phyloP scores from a whole-genome alignment of 2,329 filamentous ascomycete species.

The Fusarium nisikadoi region DNA sequence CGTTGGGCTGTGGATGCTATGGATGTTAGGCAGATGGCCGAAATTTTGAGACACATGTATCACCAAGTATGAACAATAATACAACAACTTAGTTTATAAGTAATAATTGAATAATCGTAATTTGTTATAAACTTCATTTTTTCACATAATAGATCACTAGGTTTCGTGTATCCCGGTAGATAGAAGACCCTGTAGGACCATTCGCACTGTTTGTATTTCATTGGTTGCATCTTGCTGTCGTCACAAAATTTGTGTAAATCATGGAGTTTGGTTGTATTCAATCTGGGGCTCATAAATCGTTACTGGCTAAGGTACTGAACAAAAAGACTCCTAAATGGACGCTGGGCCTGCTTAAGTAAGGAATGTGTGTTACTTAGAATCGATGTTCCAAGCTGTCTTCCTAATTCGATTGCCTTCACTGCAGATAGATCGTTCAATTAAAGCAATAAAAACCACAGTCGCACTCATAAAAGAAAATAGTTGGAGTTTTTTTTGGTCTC shows the following conservation, averaged over 20 bases:
- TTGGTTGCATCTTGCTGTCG: neutral
- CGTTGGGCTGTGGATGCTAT: conserved; percentile 1
- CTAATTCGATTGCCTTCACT: neutral
- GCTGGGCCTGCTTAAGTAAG: neutral
- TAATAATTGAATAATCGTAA: neutral
- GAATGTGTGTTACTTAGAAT: neutral
- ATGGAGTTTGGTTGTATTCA: neutral
- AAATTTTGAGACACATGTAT: neutral
- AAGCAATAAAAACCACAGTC: neutral
- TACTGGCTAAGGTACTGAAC: neutral
- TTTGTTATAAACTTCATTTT: neutral
- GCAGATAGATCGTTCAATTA: neutral
- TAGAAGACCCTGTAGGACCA: neutral
- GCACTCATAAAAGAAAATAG: too few relatives aligned
- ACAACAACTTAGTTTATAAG: neutral
- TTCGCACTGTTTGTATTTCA: neutral
- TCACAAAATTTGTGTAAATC: neutral
- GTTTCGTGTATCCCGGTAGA: neutral
- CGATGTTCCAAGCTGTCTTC: neutral
- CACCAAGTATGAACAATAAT: neutral
- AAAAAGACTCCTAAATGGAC: neutral
- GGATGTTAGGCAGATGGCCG: neutral
- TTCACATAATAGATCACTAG: neutral
- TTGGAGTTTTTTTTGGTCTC: neutral
- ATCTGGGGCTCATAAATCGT: neutral